Evolutionary conservation across 225 moss, liverwort and hornwort species (phyloP).

Genomic region (Straminergon stramineum): DNA sequence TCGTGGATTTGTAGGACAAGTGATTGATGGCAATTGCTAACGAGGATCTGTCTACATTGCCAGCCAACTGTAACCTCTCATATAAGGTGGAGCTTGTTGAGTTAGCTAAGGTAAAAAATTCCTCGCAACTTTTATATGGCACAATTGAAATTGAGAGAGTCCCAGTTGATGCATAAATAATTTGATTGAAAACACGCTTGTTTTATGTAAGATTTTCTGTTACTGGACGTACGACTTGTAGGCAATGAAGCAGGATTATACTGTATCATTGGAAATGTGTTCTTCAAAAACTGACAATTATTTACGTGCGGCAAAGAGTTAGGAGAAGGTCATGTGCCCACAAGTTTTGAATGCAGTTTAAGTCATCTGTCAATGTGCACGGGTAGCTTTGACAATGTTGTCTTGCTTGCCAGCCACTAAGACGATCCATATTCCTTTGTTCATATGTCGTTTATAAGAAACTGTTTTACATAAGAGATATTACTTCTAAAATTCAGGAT

Average conservation of each 20-base stretch:
- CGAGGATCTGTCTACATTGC: constrained; percentile 30
- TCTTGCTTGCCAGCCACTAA: not conserved
- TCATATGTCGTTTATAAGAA: not conserved
- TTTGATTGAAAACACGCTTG: no score
- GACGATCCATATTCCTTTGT: not conserved
- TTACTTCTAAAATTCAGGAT: not conserved
- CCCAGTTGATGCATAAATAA: not conserved
- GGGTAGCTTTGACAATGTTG: not conserved
- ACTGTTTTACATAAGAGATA: not conserved
- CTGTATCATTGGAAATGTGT: constrained; percentile 50
- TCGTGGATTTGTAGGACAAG: not conserved
- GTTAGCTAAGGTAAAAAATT: constrained; percentile 36
- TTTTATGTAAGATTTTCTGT: not conserved
- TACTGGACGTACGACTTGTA: not conserved
- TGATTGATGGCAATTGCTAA: not conserved
- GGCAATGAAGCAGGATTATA: constrained; percentile 32
- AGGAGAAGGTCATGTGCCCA: not conserved
- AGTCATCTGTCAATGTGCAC: not conserved
- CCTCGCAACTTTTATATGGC: not conserved
- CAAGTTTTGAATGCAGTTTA: not conserved
- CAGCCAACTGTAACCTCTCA: constrained; percentile 24
- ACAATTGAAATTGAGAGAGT: not conserved
- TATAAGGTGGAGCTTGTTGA: constrained; percentile 27
- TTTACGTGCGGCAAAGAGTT: not conserved
- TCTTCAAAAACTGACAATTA: constrained; percentile 58